Evolutionary conservation across 2,329 filamentous ascomycete genomes (phyloP), one percentile per base, ranked within the genome.

Genomic region (Diaporthe citrichinensis): DNA sequence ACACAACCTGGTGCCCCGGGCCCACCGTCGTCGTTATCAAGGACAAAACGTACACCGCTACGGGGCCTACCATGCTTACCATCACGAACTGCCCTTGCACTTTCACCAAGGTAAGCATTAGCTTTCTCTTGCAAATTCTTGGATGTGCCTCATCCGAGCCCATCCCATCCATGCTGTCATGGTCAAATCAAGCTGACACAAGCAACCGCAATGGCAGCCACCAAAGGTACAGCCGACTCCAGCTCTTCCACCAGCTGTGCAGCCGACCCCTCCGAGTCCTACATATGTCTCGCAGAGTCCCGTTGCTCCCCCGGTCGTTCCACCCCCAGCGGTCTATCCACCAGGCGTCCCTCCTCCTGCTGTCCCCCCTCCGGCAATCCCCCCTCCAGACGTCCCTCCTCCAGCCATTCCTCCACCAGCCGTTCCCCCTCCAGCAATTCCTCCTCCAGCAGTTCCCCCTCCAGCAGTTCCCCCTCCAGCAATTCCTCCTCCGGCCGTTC

Each of bases 71-170:
- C 6, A 41, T 41, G 71, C 31, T 72, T 15, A 72, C 71, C 17
- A 36, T 72, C 28, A 72, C 71, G 14, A 62, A 72, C 36, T 72
- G 71, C 23, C 71, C 71, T n/a, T 72, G 71, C 46, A 72, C 71
- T 10, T n/a, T 62, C 31, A 72, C 71, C 5, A 72, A 31, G 44
- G 71, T 72, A 53, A 34, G 46, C 5, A 28, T 23, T 5, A 31
- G 6, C 14, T 15, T 3, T 6, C 15, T 20, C 5, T 10, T 9
- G 1, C 3, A 7, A 1, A 4, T 0, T 57, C 3, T 25, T 41
- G 41, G 17, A 28, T 31, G n/a, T 3, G 2, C 0, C 25, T 31
- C 17, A 23, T 20, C 6, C 12, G 58, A 5, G 4, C 8, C 39
- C 23, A 28, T 17, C 59, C 15, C 39, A 20, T 4, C 9, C 49